These are phyloP conservation scores for Stentor roeselii DNA, from an alignment of 73 alveolate genomes.

Conservation along the genomic window DNA sequence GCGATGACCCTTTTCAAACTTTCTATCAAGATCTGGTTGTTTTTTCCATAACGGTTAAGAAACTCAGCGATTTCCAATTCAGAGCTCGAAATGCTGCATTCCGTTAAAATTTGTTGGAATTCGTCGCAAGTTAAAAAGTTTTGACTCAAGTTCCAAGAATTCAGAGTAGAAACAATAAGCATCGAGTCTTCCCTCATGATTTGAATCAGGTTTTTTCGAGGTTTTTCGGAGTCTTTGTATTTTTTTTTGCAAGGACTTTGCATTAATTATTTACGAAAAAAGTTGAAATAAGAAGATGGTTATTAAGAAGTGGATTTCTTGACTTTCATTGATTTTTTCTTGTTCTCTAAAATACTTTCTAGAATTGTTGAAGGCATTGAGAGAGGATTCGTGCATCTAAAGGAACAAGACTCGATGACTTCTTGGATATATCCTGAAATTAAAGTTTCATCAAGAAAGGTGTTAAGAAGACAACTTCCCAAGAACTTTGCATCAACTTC, in stretches of 20 bases:
- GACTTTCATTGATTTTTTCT: background rate
- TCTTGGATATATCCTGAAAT: slow-evolving; percentile 22
- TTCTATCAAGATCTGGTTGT: background rate
- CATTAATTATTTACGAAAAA: too few relatives aligned
- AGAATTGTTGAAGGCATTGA: background rate
- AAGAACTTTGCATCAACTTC: slow-evolving; percentile 11
- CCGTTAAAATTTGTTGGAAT: background rate
- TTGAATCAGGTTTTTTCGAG: too few relatives aligned
- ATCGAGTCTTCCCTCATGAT: too few relatives aligned
- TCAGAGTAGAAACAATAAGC: too few relatives aligned
- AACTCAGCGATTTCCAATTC: background rate
- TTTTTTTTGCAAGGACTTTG: too few relatives aligned
- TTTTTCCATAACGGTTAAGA: too few relatives aligned
- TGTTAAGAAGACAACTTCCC: background rate
- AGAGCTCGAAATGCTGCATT: background rate
- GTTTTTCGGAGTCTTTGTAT: too few relatives aligned
- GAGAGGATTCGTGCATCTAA: background rate
- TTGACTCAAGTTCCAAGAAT: too few relatives aligned
- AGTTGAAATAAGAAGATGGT: too few relatives aligned
- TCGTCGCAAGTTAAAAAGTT: background rate
- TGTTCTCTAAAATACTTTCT: slow-evolving; percentile 21
- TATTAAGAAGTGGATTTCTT: background rate
- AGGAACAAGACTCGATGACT: background rate
- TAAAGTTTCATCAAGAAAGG: background rate
- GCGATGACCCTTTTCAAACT: background rate